Percentiles rank a stretch among this genome's conserved stretches.
phyloP scores from a whole-genome alignment of 345 rosid genomes.

The Erodium maritimum region DNA sequence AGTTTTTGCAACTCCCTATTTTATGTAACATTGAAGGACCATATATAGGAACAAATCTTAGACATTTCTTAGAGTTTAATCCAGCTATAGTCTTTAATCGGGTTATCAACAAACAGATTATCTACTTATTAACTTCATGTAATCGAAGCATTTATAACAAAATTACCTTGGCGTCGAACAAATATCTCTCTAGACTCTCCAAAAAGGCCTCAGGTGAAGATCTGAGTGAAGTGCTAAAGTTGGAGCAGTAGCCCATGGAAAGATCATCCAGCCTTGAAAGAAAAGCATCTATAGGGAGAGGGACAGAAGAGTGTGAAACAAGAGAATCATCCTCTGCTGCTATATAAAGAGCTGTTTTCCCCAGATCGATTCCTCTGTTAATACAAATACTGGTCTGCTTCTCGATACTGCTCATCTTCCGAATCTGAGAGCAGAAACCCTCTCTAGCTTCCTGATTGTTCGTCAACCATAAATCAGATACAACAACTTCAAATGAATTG shows the following conservation, averaged over 20 bases:
- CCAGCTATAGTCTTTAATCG: not conserved
- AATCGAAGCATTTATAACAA: not conserved
- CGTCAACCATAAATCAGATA: not conserved
- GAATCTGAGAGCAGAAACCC: conserved; percentile 27
- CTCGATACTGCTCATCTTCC: conserved; percentile 32
- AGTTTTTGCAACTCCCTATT: not conserved
- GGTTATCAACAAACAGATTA: not conserved
- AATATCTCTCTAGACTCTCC: conserved; percentile 37
- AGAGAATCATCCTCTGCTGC: conserved; percentile 71
- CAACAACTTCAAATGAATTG: not conserved
- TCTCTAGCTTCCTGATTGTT: conserved; percentile 33
- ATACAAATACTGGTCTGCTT: conserved; percentile 48
- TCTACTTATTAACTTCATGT: not conserved
- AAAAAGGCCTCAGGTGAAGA: conserved; percentile 34
- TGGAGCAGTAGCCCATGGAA: conserved; percentile 47
- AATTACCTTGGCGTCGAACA: conserved; percentile 40
- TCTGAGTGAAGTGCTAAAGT: conserved; percentile 16
- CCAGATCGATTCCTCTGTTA: conserved; percentile 44
- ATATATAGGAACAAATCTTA: not conserved
- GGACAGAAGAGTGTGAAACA: conserved; percentile 49
- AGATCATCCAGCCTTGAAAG: conserved; percentile 43
- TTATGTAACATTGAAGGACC: not conserved
- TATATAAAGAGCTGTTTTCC: conserved; percentile 38
- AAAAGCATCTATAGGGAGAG: conserved; percentile 53
- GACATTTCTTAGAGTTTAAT: not conserved